These are phyloP conservation scores for Morella rubra DNA, from an alignment of 306 rosid genomes.

Conservation along the genomic window DNA sequence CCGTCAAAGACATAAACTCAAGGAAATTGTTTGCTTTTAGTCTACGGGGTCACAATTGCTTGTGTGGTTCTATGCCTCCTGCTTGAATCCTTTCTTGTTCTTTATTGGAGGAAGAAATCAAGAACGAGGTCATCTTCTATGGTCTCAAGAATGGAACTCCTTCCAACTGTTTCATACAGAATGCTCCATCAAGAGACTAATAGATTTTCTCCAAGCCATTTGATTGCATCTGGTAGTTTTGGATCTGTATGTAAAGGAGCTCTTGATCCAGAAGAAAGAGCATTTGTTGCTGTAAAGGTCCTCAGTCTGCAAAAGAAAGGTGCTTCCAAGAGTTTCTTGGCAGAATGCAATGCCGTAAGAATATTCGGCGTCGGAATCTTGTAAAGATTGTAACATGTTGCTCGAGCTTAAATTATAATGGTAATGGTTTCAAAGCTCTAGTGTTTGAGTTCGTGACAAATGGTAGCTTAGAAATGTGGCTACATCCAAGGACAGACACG, in stretches of 20 bases:
- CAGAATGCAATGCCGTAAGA: slow-evolving; percentile 23
- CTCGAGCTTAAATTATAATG: slow-evolving; percentile 23
- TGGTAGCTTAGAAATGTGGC: slow-evolving; percentile 38
- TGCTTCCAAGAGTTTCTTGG: slow-evolving; percentile 31
- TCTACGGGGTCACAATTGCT: no score
- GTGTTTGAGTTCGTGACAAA: slow-evolving; percentile 32
- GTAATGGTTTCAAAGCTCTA: slow-evolving; percentile 37
- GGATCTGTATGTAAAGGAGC: slow-evolving; percentile 29
- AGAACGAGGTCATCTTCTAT: no score
- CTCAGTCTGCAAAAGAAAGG: slow-evolving; percentile 29
- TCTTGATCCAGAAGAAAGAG: slow-evolving; percentile 15
- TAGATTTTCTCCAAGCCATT: slow-evolving; percentile 17
- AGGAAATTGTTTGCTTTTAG: no score
- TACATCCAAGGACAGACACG: background rate
- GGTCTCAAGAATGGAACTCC: no score
- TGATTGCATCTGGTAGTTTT: slow-evolving; percentile 24
- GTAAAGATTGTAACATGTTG: slow-evolving; percentile 34
- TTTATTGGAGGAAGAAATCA: no score
- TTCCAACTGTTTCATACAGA: no score
- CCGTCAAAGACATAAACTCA: slow-evolving; percentile 3
- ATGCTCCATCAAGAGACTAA: slow-evolving; percentile 13
- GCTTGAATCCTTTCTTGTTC: no score
- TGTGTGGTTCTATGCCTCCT: no score
- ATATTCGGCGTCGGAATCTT: slow-evolving; percentile 29
- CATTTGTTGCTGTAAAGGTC: slow-evolving; percentile 32